Evolutionary conservation across 805 yeast species (phyloP), one percentile per base, ranked within the genome.

Genomic region (Hanseniaspora taiwanica): DNA sequence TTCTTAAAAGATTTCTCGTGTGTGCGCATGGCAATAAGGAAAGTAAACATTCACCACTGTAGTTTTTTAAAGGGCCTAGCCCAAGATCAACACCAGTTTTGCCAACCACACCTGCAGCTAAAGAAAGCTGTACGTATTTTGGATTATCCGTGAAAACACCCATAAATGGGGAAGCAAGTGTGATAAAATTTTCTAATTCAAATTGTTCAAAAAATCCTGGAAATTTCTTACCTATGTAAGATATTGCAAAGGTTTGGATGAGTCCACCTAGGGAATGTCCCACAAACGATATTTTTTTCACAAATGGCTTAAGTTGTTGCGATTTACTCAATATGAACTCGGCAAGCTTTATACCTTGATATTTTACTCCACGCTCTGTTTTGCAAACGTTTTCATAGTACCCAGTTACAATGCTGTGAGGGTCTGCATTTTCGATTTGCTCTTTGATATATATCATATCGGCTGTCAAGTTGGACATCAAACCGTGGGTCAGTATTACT

Each of bases 231-330:
- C 72, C 70, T 27, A 82, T 65, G 51, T 81, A 82, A 0, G 87
- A 82, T 27, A 82, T 70, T 2, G 89, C 79, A 59, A 81, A 82
- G 0, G 85, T 71, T 55, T 82, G 93, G 3, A 78, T 73, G 33
- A 78, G 58, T 0, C 94, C 94, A 36, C 94, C 94, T 21, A 82
- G 56, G 0, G 91, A 81, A 55, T 82, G 94, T 0, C 82, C 86
- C 35, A 82, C 63, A 50, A 82, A 81, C 1, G 93, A 81, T 6
- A 82, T 73, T 45, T 71, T 74, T 1, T 44, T 42, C 0, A 77
- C 66, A 2, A 61, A 49, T 3, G 66, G 69, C 25, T 69, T 66
- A 1, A 67, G 50, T 16, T 68, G 61, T 17, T 72, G 58, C n/a
- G 36, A 37, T 18, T 72, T 77, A 24, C 62, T 52, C 0, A 78